Evolutionary conservation across 2,329 filamentous ascomycete genomes (phyloP).

Genomic region (Hypoxylon sp.): DNA sequence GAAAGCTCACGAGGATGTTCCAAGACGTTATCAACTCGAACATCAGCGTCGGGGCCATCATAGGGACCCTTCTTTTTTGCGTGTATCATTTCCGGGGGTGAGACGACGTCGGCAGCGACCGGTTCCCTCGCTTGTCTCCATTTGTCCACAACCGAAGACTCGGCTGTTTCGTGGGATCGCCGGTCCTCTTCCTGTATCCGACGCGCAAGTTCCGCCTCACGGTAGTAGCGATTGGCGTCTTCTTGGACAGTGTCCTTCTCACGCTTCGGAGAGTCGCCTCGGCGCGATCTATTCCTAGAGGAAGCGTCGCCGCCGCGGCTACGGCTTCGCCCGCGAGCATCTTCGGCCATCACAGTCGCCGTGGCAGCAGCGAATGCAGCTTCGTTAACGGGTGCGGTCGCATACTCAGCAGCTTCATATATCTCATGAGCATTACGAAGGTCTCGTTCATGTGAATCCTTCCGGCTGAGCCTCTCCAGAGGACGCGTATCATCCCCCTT

Average conservation of each 20-base stretch:
- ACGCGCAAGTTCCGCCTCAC: constrained; percentile 61
- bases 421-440: constrained; percentile 55
- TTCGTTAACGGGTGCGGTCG: constrained; percentile 58
- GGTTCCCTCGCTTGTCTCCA: constrained; percentile 55
- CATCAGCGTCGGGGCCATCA: constrained; percentile 69
- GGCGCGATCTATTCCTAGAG: constrained; percentile 48
- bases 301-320: constrained; percentile 45
- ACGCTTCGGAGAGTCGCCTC: constrained; percentile 39
- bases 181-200: constrained; percentile 63
- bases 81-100: constrained; percentile 59
- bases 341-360: constrained; percentile 51
- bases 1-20: constrained; percentile 58
- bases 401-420: constrained; percentile 55
- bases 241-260: constrained; percentile 59
- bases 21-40: constrained; percentile 66
- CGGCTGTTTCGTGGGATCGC: constrained; percentile 60
- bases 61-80: constrained; percentile 58
- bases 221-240: constrained; percentile 65
- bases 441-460: constrained; percentile 59
- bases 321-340: constrained; percentile 44
- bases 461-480: constrained; percentile 55
- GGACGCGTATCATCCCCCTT: constrained; percentile 43
- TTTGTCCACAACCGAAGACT: constrained; percentile 63
- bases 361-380: constrained; percentile 57
- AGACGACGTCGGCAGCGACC: constrained; percentile 57